Evolutionary conservation across 1,139 yeast genomes (phyloP), one percentile per base, ranked within the genome.

Genomic region (Kurtzmaniella quercitrusa): DNA sequence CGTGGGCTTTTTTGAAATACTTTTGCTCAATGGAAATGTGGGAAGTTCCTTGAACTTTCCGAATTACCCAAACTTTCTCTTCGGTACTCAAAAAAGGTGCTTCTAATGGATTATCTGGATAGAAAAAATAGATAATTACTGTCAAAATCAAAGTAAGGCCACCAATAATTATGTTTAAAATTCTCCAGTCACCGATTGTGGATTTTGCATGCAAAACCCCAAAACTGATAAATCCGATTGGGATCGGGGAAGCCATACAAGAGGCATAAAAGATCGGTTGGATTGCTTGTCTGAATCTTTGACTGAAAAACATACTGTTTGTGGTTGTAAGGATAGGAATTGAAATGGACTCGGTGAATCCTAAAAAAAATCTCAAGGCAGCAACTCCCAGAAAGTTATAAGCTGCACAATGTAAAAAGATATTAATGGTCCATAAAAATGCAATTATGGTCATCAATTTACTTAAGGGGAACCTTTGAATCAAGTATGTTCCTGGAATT

Each of bases 11-110:
- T 51, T 74, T 75, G 52, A 74, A 69, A 12, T 48, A 48, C 40
- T 68, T 72, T 47, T 71, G 76, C 47, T 71, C 76, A 40, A 74
- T 70, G 3, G 79, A 57, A 3, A 74, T 53, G 45, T 64, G 64
- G 16, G 74, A 63, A 2, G 73, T 55, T n/a, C 55, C 49, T 41
- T 58, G 57, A 6, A 74, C 74, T 45, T 74, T 63, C 47, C 76
- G 61, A 33, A 74, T 70, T 6, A 63, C 60, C 71, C 74, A 69
- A 7, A 73, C 69, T 48, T 64, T 69, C 51, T 73, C 78, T 42
- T 70, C 62, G 2, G 51, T 50, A 3, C 65, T 43, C 36, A 73
- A 59, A 45, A 67, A 66, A 46, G 54, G 59, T 8, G 68, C 68
- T 41, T 59, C 59, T 4, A 71, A 55, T 19, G 79, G 79, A 47